These are phyloP conservation scores for Allantophomopsis lycopodina DNA, from an alignment of 2,329 filamentous ascomycete genomes.

Conservation along the genomic window DNA sequence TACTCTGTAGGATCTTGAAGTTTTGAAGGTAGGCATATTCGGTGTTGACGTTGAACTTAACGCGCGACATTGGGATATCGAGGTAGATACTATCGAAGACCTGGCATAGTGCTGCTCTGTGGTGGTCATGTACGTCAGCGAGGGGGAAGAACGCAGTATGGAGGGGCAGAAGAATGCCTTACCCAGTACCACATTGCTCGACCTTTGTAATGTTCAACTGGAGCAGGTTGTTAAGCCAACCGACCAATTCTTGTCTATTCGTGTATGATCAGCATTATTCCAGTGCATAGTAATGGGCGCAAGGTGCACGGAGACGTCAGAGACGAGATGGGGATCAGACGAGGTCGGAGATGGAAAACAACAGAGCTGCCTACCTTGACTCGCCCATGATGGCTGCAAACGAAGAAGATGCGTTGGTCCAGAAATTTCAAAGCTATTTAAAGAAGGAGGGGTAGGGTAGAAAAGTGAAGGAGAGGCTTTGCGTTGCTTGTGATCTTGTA, in stretches of 20 bases:
- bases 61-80: constrained; percentile 87
- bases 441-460: too few relatives aligned
- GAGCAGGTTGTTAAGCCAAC: constrained; percentile 94
- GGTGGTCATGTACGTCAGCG: constrained; percentile 7
- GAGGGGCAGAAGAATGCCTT: constrained; percentile 26
- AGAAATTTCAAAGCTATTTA: too few relatives aligned
- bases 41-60: constrained; percentile 96
- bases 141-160: constrained; percentile 10
- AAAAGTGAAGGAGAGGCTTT: too few relatives aligned
- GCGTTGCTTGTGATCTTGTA: too few relatives aligned
- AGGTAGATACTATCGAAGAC: constrained; percentile 96
- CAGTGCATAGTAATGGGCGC: not conserved
- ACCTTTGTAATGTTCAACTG: constrained; percentile 98
- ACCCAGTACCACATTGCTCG: constrained; percentile 98
- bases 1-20: constrained; percentile 95
- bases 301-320: too few relatives aligned
- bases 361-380: too few relatives aligned
- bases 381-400: too few relatives aligned
- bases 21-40: constrained; percentile 98
- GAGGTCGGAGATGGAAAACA: too few relatives aligned
- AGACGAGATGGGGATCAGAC: too few relatives aligned
- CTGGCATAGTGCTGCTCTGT: constrained; percentile 87
- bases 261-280: not conserved
- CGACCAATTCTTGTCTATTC: constrained; percentile 80
- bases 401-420: too few relatives aligned